Base-by-base conservation (phyloP, 306 rosid species). In the Gastrolobium villosum region DNA sequence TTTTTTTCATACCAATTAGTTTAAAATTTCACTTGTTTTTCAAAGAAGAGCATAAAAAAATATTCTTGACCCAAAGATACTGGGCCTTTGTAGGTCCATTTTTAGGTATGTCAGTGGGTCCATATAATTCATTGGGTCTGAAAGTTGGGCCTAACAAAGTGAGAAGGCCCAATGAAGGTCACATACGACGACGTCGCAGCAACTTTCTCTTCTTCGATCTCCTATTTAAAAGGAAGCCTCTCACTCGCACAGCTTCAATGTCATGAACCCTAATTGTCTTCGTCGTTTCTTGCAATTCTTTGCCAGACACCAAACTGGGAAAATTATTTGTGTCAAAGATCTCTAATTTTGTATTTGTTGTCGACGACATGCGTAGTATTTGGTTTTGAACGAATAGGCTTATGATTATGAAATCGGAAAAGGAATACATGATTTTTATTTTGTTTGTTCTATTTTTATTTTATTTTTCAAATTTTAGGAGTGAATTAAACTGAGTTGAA, bases 121-220 rank as follows among this genome's bases (percentile, higher is more conserved):
- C 0, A 15, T 10, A 9, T 3, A 8, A 30, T 32, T 4, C 5
- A 0, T 31, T n/a, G 0, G 41, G 40, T 15, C 7, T 6, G 37
- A 37, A 4, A 1, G 15, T 0, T 48, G 71, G 79, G 60, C 50
- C 9, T 6, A 5, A 4, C 10, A 46, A 53, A 10, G 10, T 7
- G 37, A 20, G 4, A 2, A 26, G 9, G 50, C 55, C 65, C 84
- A 56, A 70, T 5, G 40, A 8, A 11, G 6, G 10, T 0, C 6
- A 10, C 0, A 64, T 7, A 64, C 73, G 80, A n/a, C n/a, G n/a
- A 50, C 80, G 60, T 55, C 60, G 68, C 36, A 67, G 67, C 4
- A 4, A 37, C 61, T 45, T 13, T 20, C 6, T 55, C 20, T 30
- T 28, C 40, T 13, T 10, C 15, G 2, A 4, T 5, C 28, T 61